Evolutionary conservation across 2,329 filamentous ascomycete genomes (phyloP), one percentile per base, ranked within the genome.

Genomic region (Alternaria arbusti): DNA sequence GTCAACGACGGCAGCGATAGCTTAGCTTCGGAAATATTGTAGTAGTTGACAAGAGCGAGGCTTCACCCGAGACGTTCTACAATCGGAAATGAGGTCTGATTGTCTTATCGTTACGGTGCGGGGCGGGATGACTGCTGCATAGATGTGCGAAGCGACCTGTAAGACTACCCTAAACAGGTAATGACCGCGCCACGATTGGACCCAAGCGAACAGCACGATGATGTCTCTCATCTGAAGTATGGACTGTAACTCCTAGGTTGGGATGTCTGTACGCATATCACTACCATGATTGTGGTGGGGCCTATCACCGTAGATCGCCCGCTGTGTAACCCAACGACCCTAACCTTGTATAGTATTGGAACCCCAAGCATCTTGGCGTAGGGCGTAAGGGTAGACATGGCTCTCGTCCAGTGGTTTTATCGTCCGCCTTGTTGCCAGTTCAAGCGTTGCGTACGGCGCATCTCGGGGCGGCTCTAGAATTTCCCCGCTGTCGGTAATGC

Each of bases 341-440:
- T 71, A 72, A 66, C 76, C 76, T 46, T 71, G 72, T 61, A 54
- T 23, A 68, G 77, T 79, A 78, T 77, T 52, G 45, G 66, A 75
- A 66, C 76, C 76, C 75, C 70, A 70, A 59, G 51, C 28, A 36
- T 44, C 68, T 71, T 69, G 70, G 69, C 72, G 66, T 49, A 58
- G 47, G 61, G 32, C 30, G 49, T 47, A 50, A 25, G 36, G 46
- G 45, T 61, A 60, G 56, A 54, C 54, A 45, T 65, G 61, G 49
- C 50, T 52, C 56, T 22, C 17, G 43, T 61, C 64, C 55, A 58
- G 54, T 64, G 49, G 58, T 52, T 47, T 47, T 28, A 46, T 63
- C 49, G 55, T 58, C 58, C 45, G 64, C 49, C 20, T 54, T 54
- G 40, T 58, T 57, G 26, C 51, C 56, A 45, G 40, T 43, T 57